A percentile compares a stretch with the other conserved stretches of the same genome.
These are phyloP conservation scores for Monilinia aucupariae DNA, from an alignment of 2,329 filamentous ascomycete species.

Conservation along the genomic window DNA sequence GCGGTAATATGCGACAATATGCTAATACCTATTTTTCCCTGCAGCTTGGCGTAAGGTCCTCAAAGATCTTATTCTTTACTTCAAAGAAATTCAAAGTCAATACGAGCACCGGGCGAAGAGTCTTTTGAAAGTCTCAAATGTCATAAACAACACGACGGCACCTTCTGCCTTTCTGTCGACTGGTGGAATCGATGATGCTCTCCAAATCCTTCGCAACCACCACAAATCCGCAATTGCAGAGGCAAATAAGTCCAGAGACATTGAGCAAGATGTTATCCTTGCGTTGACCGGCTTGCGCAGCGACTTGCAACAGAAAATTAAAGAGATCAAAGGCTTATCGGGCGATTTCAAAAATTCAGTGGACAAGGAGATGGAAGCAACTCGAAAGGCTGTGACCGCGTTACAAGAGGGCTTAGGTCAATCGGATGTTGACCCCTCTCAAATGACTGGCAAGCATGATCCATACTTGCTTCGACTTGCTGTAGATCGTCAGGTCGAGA, in stretches of 20 bases:
- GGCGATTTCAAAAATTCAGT: conserved; percentile 97
- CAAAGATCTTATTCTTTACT: conserved; percentile 91
- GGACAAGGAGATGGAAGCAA: conserved; percentile 87
- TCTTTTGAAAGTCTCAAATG: conserved; percentile 74
- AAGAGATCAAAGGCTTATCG: conserved; percentile 90
- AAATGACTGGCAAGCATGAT: conserved; percentile 79
- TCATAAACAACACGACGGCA: conserved; percentile 72
- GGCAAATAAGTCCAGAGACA: conserved; percentile 81
- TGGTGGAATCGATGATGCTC: conserved; percentile 82
- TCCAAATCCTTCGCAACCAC: conserved; percentile 72
- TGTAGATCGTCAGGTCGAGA: conserved; percentile 86
- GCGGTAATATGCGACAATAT: background rate
- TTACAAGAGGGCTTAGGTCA: conserved; percentile 78
- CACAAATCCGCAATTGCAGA: conserved; percentile 76
- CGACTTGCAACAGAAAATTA: conserved; percentile 92
- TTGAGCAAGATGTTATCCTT: conserved; percentile 85
- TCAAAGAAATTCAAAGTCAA: conserved; percentile 82
- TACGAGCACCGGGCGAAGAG: conserved; percentile 84
- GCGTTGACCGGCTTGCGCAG: conserved; percentile 79
- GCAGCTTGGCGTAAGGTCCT: conserved; percentile 90
- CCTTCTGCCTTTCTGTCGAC: conserved; percentile 72
- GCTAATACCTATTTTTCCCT: conserved; percentile 12
- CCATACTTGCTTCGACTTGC: conserved; percentile 81
- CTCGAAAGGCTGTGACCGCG: conserved; percentile 69
- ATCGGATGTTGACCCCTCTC: conserved; percentile 69